Percentiles rank a stretch among this genome's conserved stretches.
These are phyloP conservation scores for Skeletonema potamos DNA, from an alignment of 108 stramenopile species.

Conservation along the genomic window DNA sequence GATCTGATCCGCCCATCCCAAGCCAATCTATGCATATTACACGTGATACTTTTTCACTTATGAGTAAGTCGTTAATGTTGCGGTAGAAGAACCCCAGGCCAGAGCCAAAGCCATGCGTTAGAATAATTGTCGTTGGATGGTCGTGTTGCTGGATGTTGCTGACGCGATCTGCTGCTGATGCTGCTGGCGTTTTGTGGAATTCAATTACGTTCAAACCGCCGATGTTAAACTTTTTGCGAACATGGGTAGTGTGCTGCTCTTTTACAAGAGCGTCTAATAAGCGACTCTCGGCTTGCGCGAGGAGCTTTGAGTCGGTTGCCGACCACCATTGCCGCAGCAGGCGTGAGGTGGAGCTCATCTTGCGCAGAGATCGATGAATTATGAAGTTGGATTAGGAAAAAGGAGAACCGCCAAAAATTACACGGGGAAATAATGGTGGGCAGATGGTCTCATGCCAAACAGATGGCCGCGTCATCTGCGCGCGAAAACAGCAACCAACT, in stretches of 20 bases:
- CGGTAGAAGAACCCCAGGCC: constrained; percentile 51
- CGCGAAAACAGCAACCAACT: too few species aligned
- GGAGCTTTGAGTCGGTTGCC: constrained; percentile 23
- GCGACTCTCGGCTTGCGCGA: constrained; percentile 37
- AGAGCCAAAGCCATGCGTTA: constrained; percentile 53
- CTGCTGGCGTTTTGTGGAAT: constrained; percentile 8
- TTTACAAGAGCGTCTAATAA: constrained; percentile 33
- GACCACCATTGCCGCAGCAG: constrained; percentile 51
- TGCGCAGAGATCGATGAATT: too few species aligned
- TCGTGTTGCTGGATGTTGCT: neutral
- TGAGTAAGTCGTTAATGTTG: constrained; percentile 40
- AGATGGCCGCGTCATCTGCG: too few species aligned
- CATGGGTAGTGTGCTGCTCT: constrained; percentile 13
- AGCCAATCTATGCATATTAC: constrained; percentile 51
- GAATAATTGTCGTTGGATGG: constrained; percentile 22
- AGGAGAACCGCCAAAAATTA: too few species aligned
- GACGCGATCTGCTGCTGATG: too few species aligned
- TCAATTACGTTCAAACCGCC: constrained; percentile 24
- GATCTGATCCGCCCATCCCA: constrained; percentile 47
- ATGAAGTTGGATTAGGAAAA: too few species aligned
- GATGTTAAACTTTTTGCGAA: constrained; percentile 2
- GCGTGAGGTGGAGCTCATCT: neutral
- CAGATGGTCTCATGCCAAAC: too few species aligned
- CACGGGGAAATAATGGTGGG: too few species aligned
- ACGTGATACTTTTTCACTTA: constrained; percentile 34